Evolutionary conservation across 1,284 basidiomycete genomes (phyloP).

Genomic region (Leccinum subrobustum): DNA sequence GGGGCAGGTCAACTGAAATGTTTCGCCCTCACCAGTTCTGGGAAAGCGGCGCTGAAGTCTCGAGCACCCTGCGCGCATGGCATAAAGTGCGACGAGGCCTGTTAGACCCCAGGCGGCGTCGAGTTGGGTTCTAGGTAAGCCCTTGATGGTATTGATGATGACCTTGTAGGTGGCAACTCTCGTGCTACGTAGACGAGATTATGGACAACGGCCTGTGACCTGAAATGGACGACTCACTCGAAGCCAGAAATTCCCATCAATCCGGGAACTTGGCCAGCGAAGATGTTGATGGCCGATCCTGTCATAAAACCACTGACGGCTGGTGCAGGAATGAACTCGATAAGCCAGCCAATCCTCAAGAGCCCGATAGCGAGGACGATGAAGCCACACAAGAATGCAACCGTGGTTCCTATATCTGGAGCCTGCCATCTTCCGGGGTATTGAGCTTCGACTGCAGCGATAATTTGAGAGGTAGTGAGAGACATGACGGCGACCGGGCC

Average conservation of each 20-base stretch:
- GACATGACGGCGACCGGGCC: slow-evolving; percentile 99
- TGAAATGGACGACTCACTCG: slow-evolving; percentile 50
- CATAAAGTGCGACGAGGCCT: slow-evolving; percentile 74
- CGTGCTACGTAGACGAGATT: slow-evolving; percentile 52
- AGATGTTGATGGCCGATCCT: slow-evolving; percentile 88
- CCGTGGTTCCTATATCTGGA: slow-evolving; percentile 80
- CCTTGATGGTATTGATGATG: slow-evolving; percentile 90
- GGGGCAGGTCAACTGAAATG: not conserved
- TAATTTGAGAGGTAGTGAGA: slow-evolving; percentile 83
- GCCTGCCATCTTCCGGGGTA: slow-evolving; percentile 57
- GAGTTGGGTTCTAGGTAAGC: slow-evolving; percentile 66
- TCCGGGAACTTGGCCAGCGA: slow-evolving; percentile 80
- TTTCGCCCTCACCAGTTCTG: slow-evolving; percentile 45
- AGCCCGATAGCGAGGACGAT: slow-evolving; percentile 92
- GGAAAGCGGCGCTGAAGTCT: slow-evolving; percentile 68
- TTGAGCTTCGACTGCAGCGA: slow-evolving; percentile 57
- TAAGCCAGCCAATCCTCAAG: slow-evolving; percentile 91
- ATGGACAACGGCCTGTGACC: not conserved
- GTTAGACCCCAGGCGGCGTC: slow-evolving; percentile 92
- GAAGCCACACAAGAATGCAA: slow-evolving; percentile 90
- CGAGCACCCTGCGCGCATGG: slow-evolving; percentile 67
- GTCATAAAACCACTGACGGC: slow-evolving; percentile 95
- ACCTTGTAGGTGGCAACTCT: slow-evolving; percentile 84
- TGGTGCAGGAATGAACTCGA: slow-evolving; percentile 92
- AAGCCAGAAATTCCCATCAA: slow-evolving; percentile 85